Evolutionary conservation across 805 yeast genomes (phyloP), one percentile per base, ranked within the genome.

Genomic region (Saccharomycopsis sp.): DNA sequence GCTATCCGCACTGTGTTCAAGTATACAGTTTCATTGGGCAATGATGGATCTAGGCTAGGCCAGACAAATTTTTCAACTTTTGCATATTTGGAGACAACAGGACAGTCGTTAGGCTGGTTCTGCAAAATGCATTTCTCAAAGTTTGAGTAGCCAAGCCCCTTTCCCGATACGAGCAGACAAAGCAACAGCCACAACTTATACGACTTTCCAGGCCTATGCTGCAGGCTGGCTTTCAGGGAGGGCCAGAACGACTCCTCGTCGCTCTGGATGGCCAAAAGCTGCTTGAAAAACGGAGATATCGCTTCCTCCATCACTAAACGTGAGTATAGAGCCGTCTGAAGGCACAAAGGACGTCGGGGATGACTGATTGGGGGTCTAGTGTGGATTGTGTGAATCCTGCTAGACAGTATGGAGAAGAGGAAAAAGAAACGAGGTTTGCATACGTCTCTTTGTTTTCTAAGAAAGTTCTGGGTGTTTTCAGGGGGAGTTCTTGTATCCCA

Each of bases 71-170:
- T 67, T 29, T 72, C 72, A n/a, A 78, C 68, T 51, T 66, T 61
- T 14, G 76, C 68, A 66, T 73, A 81, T 64, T 80, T 81, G 23
- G 81, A 76, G 21, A 79, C 72, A 20, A 81, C 70, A 2, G 84
- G 75, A 62, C 83, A 78, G 66, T 81, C 85, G 66, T 76, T 81
- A 8, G 84, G 82, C 62, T 80, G 82, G 20, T 72, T 55, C 2
- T 65, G 61, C 18, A 74, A 48, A 1, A 81, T 73, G 54, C 65
- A 68, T 57, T 70, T 63, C 57, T 81, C 85, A 58, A 81, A 77
- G 15, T 68, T 57, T 2, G 59, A 50, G 34, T 44, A 57, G 21
- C 24, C 51, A 16, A 29, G 24, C 2, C 34, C 20, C 16, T 24
- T 37, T 15, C 47, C 34, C 8, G 47, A 46, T 2, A 59, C 21